A percentile compares a stretch with the other conserved stretches of the same genome.
Conservation (phyloP, 2,329 filamentous ascomycete genomes). For the Neoascochyta sp. region DNA sequence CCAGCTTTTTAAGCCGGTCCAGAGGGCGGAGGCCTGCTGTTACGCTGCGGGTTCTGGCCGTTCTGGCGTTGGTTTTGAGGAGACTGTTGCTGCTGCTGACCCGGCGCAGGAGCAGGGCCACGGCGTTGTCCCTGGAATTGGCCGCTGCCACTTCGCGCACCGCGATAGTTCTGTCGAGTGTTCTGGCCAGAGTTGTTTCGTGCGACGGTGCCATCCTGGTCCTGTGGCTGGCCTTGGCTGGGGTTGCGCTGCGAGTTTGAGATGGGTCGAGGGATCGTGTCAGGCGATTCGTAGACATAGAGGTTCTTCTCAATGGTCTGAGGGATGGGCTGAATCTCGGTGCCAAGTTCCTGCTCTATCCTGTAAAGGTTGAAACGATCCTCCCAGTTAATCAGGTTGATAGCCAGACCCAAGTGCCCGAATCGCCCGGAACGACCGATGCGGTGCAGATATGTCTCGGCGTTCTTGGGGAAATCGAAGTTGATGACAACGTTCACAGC, state of each 20-base stretch:
- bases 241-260: slow-evolving; percentile 47
- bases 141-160: slow-evolving; percentile 35
- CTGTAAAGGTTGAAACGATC: slow-evolving; percentile 98
- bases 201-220: slow-evolving; percentile 22
- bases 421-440: slow-evolving; percentile 97
- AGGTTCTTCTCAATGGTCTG: slow-evolving; percentile 93
- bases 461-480: slow-evolving; percentile 99
- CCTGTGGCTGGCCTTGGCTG: slow-evolving; percentile 22
- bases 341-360: slow-evolving; percentile 94
- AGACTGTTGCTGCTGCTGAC: slow-evolving; percentile 15
- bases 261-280: slow-evolving; percentile 84
- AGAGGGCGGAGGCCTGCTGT: slow-evolving; percentile 30
- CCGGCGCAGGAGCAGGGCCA: slow-evolving; percentile 19
- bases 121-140: slow-evolving; percentile 32
- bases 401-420: slow-evolving; percentile 93
- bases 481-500: slow-evolving; percentile 99
- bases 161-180: slow-evolving; percentile 28
- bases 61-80: slow-evolving; percentile 32
- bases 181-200: slow-evolving; percentile 24
- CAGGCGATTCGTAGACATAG: slow-evolving; percentile 96
- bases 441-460: slow-evolving; percentile 96
- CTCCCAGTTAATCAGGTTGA: slow-evolving; percentile 99
- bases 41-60: slow-evolving; percentile 34
- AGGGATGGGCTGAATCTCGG: slow-evolving; percentile 96
- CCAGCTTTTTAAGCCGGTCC: slow-evolving; percentile 26